phyloP scores from a whole-genome alignment of 2,329 filamentous ascomycete genomes.

The Alternaria sp. region DNA sequence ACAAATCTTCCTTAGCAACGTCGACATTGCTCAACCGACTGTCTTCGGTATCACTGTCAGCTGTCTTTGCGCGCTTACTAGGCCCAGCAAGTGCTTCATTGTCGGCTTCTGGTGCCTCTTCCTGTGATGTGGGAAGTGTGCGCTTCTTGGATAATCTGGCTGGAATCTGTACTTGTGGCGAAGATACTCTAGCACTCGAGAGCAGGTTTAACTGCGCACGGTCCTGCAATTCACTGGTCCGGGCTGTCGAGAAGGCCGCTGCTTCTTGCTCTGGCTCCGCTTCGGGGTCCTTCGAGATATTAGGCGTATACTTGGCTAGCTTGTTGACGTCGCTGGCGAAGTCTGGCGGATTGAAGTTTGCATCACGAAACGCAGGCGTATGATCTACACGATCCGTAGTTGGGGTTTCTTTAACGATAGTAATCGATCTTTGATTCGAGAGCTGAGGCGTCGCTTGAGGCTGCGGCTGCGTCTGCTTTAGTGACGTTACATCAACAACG shows the following conservation, averaged over 20 bases:
- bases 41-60: constrained; percentile 15
- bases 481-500: constrained; percentile 28
- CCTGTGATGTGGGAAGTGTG: constrained; percentile 5
- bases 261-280: neutral
- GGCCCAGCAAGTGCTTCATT: constrained; percentile 6
- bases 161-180: constrained; percentile 18
- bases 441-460: constrained; percentile 34
- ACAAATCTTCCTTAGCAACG: constrained; percentile 5
- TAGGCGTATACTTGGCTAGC: constrained; percentile 2
- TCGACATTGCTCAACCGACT: constrained; percentile 18
- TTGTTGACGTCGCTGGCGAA: neutral
- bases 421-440: constrained; percentile 31
- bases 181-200: constrained; percentile 2
- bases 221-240: constrained; percentile 22
- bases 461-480: constrained; percentile 21
- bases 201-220: neutral
- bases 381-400: constrained; percentile 28
- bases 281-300: neutral
- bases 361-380: neutral
- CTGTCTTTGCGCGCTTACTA: constrained; percentile 29
- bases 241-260: constrained; percentile 27
- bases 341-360: constrained; percentile 3
- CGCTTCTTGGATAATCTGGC: constrained; percentile 23
- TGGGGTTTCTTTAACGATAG: constrained; percentile 46
- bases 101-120: constrained; percentile 2